Base-by-base conservation (phyloP, 768 basidiomycete species). In the Rhodotorula kratochvilovae region DNA sequence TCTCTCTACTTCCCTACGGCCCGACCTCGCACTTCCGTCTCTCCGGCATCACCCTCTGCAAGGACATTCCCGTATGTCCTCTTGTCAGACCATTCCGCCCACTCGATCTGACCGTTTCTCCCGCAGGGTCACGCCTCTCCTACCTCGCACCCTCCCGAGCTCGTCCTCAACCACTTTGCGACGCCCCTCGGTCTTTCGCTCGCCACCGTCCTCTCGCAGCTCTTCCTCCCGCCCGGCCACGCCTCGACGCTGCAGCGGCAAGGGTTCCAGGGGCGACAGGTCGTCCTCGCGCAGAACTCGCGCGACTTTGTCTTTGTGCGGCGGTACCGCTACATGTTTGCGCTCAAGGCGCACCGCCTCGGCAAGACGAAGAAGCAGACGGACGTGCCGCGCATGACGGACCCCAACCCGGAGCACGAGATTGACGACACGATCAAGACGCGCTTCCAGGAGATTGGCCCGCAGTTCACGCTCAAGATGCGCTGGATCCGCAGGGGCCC, bases 281-380 rank as follows among this genome's bases (percentile, higher is more conserved):
- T 97, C 17, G 94, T 98, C 21, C 96, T 95, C 5, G 83, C 98
- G 29, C 96, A 98, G 79, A 97, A 97, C 78, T 93, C 96, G 80
- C 87, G 96, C 58, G 96, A 99, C 82, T 99, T 98, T 81, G 82
- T 99, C 67, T 99, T 99, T 83, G 95, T 99, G 83, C 84, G 96
- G 73, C 84, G 96, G 68, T 96, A 98, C 83, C 86, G 96, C 88
- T 95, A 61, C 72, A 68, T 68, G 71, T 70, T 73, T 57, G 75
- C 68, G 16, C 56, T 71, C 13, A 63, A 71, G 42, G 36, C 50
- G 7, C 66, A 74, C 63, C 61, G 64, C 16, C 58, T 73, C 46
- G 70, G 67, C 23, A 68, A 66, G 33, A 67, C 67, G 39, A 66
- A 64, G 66, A 68, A 71, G 46, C 67, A 72, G 57, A 29, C 54